phyloP scores from a whole-genome alignment of 1,284 basidiomycete genomes.

The Ustilago xerochloae region DNA sequence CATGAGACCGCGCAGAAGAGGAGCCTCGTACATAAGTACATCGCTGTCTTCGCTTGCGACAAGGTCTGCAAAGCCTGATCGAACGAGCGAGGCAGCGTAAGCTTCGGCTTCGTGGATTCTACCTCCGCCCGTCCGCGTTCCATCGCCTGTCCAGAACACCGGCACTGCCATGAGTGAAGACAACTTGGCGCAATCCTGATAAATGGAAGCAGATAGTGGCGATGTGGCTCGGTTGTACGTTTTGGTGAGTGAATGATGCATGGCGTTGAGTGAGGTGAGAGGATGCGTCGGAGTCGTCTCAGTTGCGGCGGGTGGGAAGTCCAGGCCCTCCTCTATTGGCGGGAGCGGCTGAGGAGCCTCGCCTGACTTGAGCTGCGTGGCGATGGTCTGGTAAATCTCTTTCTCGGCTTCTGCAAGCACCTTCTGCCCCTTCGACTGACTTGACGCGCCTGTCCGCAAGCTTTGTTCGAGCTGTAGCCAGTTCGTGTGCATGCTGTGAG shows the following conservation, averaged over 20 bases:
- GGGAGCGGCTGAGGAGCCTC: conserved; percentile 17
- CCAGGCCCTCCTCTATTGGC: background rate
- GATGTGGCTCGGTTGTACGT: conserved; percentile 53
- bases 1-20: conserved; percentile 61
- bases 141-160: conserved; percentile 63
- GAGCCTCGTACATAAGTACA: conserved; percentile 65
- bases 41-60: conserved; percentile 68
- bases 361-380: conserved; percentile 28
- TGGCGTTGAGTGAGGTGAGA: conserved; percentile 27
- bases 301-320: background rate
- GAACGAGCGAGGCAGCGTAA: conserved; percentile 62
- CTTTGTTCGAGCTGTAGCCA: conserved; percentile 34
- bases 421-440: conserved; percentile 39
- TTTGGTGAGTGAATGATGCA: conserved; percentile 42
- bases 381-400: conserved; percentile 37
- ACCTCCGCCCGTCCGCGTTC: conserved; percentile 49
- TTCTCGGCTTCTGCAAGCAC: conserved; percentile 34
- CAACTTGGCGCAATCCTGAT: conserved; percentile 54
- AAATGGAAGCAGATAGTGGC: conserved; percentile 47
- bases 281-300: background rate
- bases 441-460: conserved; percentile 12
- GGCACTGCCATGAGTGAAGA: conserved; percentile 57
- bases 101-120: conserved; percentile 67
- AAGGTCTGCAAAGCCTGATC: conserved; percentile 59
- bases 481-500: conserved; percentile 31